Base-by-base conservation (phyloP, 805 yeast species). In the Blastobotrys mokoenaii region DNA sequence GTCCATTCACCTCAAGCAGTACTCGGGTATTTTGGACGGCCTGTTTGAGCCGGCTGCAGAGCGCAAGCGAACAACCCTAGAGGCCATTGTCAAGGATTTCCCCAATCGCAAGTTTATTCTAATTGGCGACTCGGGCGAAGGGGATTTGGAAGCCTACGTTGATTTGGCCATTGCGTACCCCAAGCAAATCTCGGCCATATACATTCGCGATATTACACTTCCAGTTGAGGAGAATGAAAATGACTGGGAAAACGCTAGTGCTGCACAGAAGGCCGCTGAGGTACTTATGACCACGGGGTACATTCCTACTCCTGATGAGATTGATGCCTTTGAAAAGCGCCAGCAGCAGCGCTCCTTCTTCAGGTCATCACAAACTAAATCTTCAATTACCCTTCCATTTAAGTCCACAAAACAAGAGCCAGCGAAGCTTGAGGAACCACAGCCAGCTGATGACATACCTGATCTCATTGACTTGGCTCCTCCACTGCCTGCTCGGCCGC, bases 71-170 rank as follows among this genome's bases (percentile, higher is more conserved):
- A 72, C 73, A 10, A 73, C 86, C 1, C 69, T 94, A 43, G 67
- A 71, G 35, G 73, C 76, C 46, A 73, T 93, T 6, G 51, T 87
- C 18, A 61, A 65, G 2, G 95, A 89, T 57, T 90, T 86, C 59
- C 87, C 94, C 0, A 49, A 75, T 1, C 79, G 89, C 51, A 80
- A 76, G 56, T 90, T 93, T 60, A 73, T 93, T 18, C 67, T 95
- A 42, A 74, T 93, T 12, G 99, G 99, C 29, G 99, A 93, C 61
- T 82, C 96, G 2, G 97, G 97, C 1, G 98, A 93, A 59, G 82
- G 82, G 52, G 99, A 93, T 66, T 67, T 90, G 37, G 98, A 94
- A 58, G 95, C 97, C 0, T 93, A 93, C 60, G 72, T 78, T 4
- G 81, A 81, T 22, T 65, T 88, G 30, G 84, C 94, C 0, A 64